A percentile compares a stretch with the other conserved stretches of the same genome.
Conservation (phyloP, 78 protist genomes). For the Dictyostelium brefeldianum region DNA sequence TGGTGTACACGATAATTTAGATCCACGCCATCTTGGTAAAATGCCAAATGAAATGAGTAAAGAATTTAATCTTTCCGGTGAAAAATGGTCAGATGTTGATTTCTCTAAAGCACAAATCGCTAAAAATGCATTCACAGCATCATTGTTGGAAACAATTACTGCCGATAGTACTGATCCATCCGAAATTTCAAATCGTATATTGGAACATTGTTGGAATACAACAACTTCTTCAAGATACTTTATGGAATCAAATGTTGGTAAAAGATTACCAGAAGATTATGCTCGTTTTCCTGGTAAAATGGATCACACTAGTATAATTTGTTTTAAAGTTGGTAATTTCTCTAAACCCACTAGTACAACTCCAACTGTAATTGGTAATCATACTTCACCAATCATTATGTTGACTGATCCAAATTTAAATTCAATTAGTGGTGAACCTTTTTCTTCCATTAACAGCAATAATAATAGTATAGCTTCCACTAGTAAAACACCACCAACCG, state of each 20-base stretch:
- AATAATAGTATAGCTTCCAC: neutral
- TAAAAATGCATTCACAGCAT: conserved; percentile 48
- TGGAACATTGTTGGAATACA: conserved; percentile 65
- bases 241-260: conserved; percentile 49
- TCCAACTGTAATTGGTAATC: neutral
- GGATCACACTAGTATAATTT: conserved; percentile 84
- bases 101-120: conserved; percentile 16
- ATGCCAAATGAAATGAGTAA: conserved; percentile 46
- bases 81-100: conserved; percentile 71
- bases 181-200: conserved; percentile 52
- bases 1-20: conserved; percentile 87
- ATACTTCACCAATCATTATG: neutral
- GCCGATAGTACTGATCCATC: conserved; percentile 19
- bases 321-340: conserved; percentile 76
- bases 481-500: neutral
- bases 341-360: neutral
- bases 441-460: neutral
- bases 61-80: conserved; percentile 33
- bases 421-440: conserved; percentile 1
- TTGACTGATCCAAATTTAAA: neutral
- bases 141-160: conserved; percentile 20
- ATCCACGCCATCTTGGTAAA: conserved; percentile 83
- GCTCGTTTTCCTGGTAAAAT: conserved; percentile 76
- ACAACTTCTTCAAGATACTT: conserved; percentile 36
- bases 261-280: conserved; percentile 58